A percentile compares a stretch with the other conserved stretches of the same genome.
phyloP scores from a whole-genome alignment of 2,329 filamentous ascomycete genomes.

The Lasiodiplodia hormozganensis region DNA sequence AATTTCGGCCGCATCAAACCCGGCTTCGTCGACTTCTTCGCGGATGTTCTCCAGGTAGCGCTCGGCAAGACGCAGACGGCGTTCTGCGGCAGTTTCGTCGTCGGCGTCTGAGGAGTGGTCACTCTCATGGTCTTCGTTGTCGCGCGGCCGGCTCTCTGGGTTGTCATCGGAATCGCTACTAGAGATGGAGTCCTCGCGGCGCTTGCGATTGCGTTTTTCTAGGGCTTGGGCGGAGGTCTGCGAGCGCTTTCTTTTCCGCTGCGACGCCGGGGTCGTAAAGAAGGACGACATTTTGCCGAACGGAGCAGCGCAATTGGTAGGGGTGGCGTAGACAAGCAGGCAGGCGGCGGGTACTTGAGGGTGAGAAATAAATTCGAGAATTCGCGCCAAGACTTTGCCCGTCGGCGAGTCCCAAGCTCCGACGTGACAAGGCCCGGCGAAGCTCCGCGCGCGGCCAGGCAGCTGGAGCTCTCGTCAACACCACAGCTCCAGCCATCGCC shows the following conservation, averaged over 20 bases:
- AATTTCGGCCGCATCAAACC: constrained; percentile 93
- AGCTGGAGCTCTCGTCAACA: constrained; percentile 28
- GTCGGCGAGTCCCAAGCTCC: constrained; percentile 28
- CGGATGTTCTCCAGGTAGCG: constrained; percentile 91
- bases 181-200: constrained; percentile 82
- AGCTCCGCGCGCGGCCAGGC: constrained; percentile 27
- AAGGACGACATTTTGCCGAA: constrained; percentile 66
- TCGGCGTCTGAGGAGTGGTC: constrained; percentile 72
- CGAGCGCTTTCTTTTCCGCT: constrained; percentile 86
- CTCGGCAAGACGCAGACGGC: constrained; percentile 85
- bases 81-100: constrained; percentile 87
- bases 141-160: constrained; percentile 47
- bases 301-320: neutral
- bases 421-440: constrained; percentile 7
- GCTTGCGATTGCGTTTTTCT: constrained; percentile 65
- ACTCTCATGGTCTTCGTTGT: constrained; percentile 57
- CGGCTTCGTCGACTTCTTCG: constrained; percentile 76
- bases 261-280: constrained; percentile 85
- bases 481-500: constrained; percentile 23
- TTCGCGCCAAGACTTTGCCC: constrained; percentile 27
- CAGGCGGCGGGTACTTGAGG: constrained; percentile 2
- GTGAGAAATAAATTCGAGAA: constrained; percentile 30
- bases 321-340: neutral
- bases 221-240: constrained; percentile 60
- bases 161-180: constrained; percentile 79